A percentile compares a stretch with the other conserved stretches of the same genome.
Evolutionary conservation across 805 yeast genomes (phyloP).

Genomic region (Zygosaccharomyces bisporus): DNA sequence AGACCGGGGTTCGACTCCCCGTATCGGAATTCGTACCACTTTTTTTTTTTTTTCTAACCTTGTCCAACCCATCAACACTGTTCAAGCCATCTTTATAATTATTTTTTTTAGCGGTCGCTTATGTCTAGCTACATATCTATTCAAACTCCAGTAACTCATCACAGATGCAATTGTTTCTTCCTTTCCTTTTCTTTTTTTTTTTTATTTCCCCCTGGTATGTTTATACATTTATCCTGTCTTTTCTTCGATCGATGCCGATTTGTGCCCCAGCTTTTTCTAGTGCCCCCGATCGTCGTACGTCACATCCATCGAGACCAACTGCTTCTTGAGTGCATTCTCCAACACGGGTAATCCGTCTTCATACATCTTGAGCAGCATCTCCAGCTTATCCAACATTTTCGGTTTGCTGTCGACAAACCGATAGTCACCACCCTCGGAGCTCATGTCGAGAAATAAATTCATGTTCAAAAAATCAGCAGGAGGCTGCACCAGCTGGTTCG

Average conservation of each 20-base stretch:
- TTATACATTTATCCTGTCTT: background rate
- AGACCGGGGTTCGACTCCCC: conserved; percentile 11
- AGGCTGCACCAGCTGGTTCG: conserved; percentile 19
- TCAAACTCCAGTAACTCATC: background rate
- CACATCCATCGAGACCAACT: conserved; percentile 14
- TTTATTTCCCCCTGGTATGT: background rate
- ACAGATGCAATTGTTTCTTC: background rate
- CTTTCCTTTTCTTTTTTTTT: background rate
- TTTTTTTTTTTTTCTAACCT: background rate
- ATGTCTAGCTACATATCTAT: background rate
- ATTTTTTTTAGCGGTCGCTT: background rate
- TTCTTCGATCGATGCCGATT: too few species aligned
- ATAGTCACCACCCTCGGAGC: conserved; percentile 8
- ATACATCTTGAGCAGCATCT: conserved; percentile 27
- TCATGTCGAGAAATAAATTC: conserved; percentile 31
- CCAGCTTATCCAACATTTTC: conserved; percentile 30
- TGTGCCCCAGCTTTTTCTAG: background rate
- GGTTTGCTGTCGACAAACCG: conserved; percentile 29
- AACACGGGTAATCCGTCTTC: conserved; percentile 32
- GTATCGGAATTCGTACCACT: conserved; percentile 5
- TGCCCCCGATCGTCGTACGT: conserved; percentile 8
- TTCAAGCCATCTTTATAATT: background rate
- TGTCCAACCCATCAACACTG: background rate
- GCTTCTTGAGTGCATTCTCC: conserved; percentile 29
- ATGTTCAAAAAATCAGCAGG: conserved; percentile 29